Conservation (phyloP, 1,284 basidiomycete genomes). For the Cutaneotrichosporon sp. region DNA sequence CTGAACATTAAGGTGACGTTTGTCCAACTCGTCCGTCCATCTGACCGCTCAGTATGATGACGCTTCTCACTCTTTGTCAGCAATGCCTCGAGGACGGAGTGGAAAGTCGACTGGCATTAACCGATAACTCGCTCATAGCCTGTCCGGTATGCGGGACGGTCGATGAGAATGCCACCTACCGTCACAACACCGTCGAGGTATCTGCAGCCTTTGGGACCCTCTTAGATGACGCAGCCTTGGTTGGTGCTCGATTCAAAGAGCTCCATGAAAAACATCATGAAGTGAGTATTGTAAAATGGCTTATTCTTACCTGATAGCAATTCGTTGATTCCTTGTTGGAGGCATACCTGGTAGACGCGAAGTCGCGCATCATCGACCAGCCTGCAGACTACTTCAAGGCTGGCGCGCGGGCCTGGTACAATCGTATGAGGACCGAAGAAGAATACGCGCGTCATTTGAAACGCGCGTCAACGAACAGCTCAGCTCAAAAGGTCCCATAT, state of each 20-base stretch:
- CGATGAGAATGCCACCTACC: constrained; percentile 19
- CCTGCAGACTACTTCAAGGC: constrained; percentile 13
- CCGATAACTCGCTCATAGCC: constrained; percentile 9
- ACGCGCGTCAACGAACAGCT: constrained; percentile 6
- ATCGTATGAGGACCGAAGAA: constrained; percentile 10
- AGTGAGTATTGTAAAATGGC: not conserved
- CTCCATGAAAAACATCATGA: constrained; percentile 11
- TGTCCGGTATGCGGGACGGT: constrained; percentile 28
- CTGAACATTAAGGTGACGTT: no score
- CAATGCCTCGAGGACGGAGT: constrained; percentile 8
- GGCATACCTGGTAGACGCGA: constrained; percentile 12
- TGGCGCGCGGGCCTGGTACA: constrained; percentile 14
- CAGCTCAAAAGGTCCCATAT: constrained; percentile 13
- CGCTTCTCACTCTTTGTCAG: constrained; percentile 4
- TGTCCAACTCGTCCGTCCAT: no score
- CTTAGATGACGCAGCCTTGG: constrained; percentile 11
- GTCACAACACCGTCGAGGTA: constrained; percentile 12
- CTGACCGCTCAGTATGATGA: not conserved
- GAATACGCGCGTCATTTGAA: not conserved
- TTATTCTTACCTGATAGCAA: constrained; percentile 6
- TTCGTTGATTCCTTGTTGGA: constrained; percentile 12
- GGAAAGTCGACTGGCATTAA: not conserved
- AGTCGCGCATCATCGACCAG: constrained; percentile 4
- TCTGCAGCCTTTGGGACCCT: constrained; percentile 17
- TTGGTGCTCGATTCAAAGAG: constrained; percentile 8